A percentile compares a stretch with the other conserved stretches of the same genome.
Conservation (phyloP, 768 basidiomycete genomes). For the Termitomyces sp. region DNA sequence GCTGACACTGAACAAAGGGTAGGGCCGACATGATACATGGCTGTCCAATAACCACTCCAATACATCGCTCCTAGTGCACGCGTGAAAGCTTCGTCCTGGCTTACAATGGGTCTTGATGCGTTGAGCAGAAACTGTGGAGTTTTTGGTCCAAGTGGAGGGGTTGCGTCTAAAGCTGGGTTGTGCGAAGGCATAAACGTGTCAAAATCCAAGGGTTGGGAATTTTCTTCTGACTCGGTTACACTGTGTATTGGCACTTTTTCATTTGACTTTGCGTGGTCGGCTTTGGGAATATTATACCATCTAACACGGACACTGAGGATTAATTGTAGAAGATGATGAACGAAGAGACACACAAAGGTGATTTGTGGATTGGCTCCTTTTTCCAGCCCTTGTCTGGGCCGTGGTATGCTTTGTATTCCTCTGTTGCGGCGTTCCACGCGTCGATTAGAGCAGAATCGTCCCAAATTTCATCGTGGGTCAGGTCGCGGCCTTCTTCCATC, state of each 20-base stretch:
- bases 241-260: background rate
- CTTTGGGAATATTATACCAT: conserved; percentile 69
- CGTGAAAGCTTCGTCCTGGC: conserved; percentile 71
- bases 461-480: conserved; percentile 77
- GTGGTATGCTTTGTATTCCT: conserved; percentile 72
- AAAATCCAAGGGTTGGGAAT: conserved; percentile 60
- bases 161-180: conserved; percentile 51
- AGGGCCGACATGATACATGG: conserved; percentile 67
- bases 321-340: background rate
- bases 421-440: conserved; percentile 80
- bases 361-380: conserved; percentile 59
- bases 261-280: background rate
- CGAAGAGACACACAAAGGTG: conserved; percentile 53
- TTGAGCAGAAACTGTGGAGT: conserved; percentile 24
- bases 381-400: conserved; percentile 74
- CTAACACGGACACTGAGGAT: conserved; percentile 27
- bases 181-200: conserved; percentile 66
- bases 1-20: background rate
- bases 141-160: conserved; percentile 14
- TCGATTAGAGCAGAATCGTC: conserved; percentile 79
- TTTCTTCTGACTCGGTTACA: conserved; percentile 17
- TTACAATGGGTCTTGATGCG: conserved; percentile 34
- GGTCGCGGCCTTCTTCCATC: conserved; percentile 45
- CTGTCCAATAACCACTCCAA: conserved; percentile 87
- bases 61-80: conserved; percentile 78